Percentiles rank a stretch among this genome's conserved stretches.
Conservation (phyloP, 2,329 filamentous ascomycete genomes). For the Fusarium circinatum region DNA sequence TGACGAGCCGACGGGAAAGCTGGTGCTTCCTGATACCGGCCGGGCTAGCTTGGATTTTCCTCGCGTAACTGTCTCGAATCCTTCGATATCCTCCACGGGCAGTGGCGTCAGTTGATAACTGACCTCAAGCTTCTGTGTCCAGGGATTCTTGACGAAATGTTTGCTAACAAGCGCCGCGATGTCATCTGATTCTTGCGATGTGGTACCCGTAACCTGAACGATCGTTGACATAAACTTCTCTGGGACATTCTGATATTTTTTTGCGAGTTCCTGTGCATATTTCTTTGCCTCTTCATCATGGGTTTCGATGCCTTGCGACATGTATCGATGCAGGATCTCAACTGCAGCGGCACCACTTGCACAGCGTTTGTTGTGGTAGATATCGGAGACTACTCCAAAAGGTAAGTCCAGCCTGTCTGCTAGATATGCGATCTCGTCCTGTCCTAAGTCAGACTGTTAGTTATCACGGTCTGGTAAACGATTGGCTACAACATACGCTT, state of each 20-base stretch:
- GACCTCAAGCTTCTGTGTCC: conserved; percentile 51
- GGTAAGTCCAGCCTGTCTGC: conserved; percentile 56
- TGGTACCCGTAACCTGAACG: conserved; percentile 53
- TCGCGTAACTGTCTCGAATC: conserved; percentile 31
- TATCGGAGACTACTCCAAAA: conserved; percentile 52
- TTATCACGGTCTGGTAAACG: background rate
- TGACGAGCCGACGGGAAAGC: conserved; percentile 4
- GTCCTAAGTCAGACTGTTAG: conserved; percentile 36
- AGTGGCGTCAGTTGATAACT: conserved; percentile 53
- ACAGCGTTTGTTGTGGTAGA: conserved; percentile 52
- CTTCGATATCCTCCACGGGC: conserved; percentile 47
- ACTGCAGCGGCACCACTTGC: conserved; percentile 55
- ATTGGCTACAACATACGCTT: conserved; percentile 41
- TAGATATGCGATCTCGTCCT: conserved; percentile 56
- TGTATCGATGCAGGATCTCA: conserved; percentile 56
- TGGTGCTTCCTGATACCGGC: background rate
- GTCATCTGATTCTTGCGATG: conserved; percentile 51
- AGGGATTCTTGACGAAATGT: conserved; percentile 54
- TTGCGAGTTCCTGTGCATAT: conserved; percentile 48
- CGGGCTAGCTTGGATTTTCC: conserved; percentile 25
- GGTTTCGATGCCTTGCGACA: conserved; percentile 50
- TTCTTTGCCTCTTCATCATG: conserved; percentile 46
- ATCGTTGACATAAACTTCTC: conserved; percentile 55
- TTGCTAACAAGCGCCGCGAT: conserved; percentile 55
- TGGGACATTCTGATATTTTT: conserved; percentile 56